Conservation (phyloP, 805 yeast species). For the Nakazawaea siamensis region DNA sequence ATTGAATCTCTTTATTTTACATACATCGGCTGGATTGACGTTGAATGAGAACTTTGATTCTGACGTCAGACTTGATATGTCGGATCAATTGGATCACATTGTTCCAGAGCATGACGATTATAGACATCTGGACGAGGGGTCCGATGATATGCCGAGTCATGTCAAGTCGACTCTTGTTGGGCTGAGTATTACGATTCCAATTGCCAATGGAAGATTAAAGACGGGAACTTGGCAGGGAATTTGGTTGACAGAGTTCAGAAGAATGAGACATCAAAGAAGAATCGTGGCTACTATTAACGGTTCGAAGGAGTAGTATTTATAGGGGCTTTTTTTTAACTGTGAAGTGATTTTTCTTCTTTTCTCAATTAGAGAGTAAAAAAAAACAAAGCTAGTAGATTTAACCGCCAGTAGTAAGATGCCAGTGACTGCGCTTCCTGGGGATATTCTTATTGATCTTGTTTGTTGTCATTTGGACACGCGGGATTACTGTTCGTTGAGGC, state of each 20-base stretch:
- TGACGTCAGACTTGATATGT: constrained; percentile 67
- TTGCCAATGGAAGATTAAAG: constrained; percentile 55
- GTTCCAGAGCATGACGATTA: constrained; percentile 62
- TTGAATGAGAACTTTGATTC: constrained; percentile 77
- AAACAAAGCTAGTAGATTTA: too few species aligned
- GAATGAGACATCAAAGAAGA: constrained; percentile 52
- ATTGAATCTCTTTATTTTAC: constrained; percentile 62
- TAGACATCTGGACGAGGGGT: constrained; percentile 66
- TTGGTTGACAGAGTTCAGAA: constrained; percentile 68
- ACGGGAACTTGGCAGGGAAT: constrained; percentile 87
- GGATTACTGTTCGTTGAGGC: constrained; percentile 3
- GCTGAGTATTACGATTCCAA: constrained; percentile 58
- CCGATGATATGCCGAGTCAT: constrained; percentile 84
- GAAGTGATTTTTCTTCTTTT: too few species aligned
- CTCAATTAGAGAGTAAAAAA: too few species aligned
- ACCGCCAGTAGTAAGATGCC: too few species aligned
- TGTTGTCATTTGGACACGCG: not conserved
- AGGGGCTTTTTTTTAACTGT: too few species aligned
- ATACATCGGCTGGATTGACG: constrained; percentile 72
- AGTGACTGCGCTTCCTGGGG: not conserved
- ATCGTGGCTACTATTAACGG: constrained; percentile 74
- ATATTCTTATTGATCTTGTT: too few species aligned
- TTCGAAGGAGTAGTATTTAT: constrained; percentile 25
- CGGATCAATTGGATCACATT: constrained; percentile 49
- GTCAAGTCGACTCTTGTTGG: constrained; percentile 58